Percentiles rank a stretch among this genome's conserved stretches.
These are phyloP conservation scores for Tulasnella sp. DNA, from an alignment of 768 basidiomycete species.

Conservation along the genomic window DNA sequence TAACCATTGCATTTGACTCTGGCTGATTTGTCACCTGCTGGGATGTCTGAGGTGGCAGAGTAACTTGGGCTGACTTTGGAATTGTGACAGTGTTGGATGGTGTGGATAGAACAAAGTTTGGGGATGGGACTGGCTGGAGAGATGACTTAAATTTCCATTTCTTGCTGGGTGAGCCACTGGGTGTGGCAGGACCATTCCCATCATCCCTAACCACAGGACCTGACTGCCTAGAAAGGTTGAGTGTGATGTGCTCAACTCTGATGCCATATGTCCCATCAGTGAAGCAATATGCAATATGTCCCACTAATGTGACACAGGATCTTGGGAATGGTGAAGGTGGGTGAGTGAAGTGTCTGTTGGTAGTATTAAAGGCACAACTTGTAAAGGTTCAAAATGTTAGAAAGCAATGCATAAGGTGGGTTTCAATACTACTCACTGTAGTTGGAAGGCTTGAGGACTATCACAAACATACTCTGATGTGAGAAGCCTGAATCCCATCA, in stretches of 20 bases:
- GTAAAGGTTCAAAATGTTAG: background rate
- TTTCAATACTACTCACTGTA: background rate
- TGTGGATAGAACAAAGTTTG: background rate
- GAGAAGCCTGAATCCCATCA: background rate
- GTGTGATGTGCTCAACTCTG: background rate
- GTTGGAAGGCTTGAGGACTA: background rate
- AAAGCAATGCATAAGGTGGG: background rate
- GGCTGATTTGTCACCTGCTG: background rate
- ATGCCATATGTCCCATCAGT: background rate
- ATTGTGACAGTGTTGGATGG: background rate
- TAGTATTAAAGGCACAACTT: background rate
- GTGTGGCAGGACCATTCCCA: too few relatives aligned
- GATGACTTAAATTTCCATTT: background rate
- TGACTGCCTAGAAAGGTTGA: background rate
- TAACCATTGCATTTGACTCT: background rate
- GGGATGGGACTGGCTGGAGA: background rate
- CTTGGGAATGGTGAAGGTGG: background rate
- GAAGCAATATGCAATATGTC: background rate
- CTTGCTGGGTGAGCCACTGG: background rate
- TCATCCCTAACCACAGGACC: background rate
- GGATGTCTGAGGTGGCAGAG: background rate
- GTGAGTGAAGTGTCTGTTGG: background rate
- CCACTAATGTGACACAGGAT: background rate
- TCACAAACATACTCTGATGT: constrained; percentile 3
- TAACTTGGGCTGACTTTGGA: background rate